Base-by-base conservation (phyloP, 2,329 filamentous ascomycete genomes). In the Phoma sp. region DNA sequence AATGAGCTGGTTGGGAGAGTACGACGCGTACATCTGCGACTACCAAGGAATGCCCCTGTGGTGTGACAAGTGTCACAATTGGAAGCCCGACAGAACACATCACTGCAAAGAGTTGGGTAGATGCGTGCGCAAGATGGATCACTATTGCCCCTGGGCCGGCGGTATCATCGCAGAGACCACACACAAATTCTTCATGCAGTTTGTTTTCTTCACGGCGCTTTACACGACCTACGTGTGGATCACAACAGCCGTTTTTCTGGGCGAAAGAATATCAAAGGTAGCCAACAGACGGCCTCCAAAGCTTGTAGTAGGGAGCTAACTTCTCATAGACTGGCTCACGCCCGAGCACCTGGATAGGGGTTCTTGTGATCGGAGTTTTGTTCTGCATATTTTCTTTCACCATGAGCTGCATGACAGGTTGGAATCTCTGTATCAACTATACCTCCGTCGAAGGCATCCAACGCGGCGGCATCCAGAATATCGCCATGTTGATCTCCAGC, bases 71-170 rank as follows among this genome's bases (percentile, higher is more conserved):
- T 99, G 93, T 72, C 84, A 84, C 51, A 90, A 89, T 60, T 96
- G 90, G 86, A 98, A 97, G 74, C 87, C 89, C 0, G 93, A 97
- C 68, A 84, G 93, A 3, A 84, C 89, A 2, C 92, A 96, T 71
- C 93, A 98, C 74, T 96, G 89, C 68, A 87, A 87, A 47, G 90
- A 96, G 69, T 79, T 95, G 10, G 86, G 86, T 44, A 83, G 91
- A 38, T 98, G 93, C 68, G 89, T 96, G 22, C 79, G 83, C 36
- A 95, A 95, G 67, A 95, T 97, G 89, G 93, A 98, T 60, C 93
- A 98, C 70, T 95, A 93, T 67, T 99, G 95, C 68, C 95, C 93
- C 0, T 98, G 87, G 86, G 93, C 96, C n/a, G 93, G 93, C 4
- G 95, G 93, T 22, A 90, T 96, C 61, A 87, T 99, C 8, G 89